Percentiles rank a stretch among this genome's conserved stretches.
phyloP scores from a whole-genome alignment of 2,329 filamentous ascomycete genomes.

The Allantophomopsis lycopodina region DNA sequence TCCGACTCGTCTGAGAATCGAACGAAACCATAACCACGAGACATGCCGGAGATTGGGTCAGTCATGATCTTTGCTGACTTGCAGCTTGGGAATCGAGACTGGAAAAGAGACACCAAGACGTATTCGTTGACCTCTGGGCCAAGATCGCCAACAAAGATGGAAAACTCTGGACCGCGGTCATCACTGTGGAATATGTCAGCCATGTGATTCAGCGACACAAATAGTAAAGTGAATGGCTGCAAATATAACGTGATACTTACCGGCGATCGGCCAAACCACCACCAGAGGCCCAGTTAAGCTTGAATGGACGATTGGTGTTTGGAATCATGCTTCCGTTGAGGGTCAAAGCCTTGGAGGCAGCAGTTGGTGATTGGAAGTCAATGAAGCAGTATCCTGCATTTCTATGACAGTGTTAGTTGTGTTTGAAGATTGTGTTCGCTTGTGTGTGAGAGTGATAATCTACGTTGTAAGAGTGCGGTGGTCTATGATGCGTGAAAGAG shows the following conservation, averaged over 20 bases:
- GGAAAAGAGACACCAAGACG: slow-evolving; percentile 92
- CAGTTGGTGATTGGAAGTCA: slow-evolving; percentile 72
- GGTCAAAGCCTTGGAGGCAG: slow-evolving; percentile 79
- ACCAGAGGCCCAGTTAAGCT: slow-evolving; percentile 98
- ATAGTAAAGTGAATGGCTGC: slow-evolving; percentile 7
- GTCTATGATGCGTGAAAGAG: no score
- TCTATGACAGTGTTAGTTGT: slow-evolving; percentile 27
- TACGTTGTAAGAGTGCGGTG: no score
- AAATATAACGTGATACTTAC: slow-evolving; percentile 32
- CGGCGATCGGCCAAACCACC: slow-evolving; percentile 89
- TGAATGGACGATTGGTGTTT: slow-evolving; percentile 90
- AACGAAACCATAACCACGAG: slow-evolving; percentile 94
- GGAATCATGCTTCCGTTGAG: slow-evolving; percentile 84
- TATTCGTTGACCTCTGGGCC: slow-evolving; percentile 98
- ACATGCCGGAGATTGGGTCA: slow-evolving; percentile 94
- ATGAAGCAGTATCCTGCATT: slow-evolving; percentile 99
- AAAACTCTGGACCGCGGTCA: slow-evolving; percentile 90
- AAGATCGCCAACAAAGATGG: slow-evolving; percentile 95
- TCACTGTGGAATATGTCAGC: slow-evolving; percentile 40
- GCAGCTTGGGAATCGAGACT: slow-evolving; percentile 90
- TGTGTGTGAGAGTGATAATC: no score
- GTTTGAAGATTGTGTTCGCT: background rate
- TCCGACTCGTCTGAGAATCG: slow-evolving; percentile 93
- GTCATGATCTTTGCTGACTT: slow-evolving; percentile 99
- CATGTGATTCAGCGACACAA: background rate